Evolutionary conservation across 441 rosid genomes (phyloP), one percentile per base, ranked within the genome.

Genomic region (Dalechampia spathulata): DNA sequence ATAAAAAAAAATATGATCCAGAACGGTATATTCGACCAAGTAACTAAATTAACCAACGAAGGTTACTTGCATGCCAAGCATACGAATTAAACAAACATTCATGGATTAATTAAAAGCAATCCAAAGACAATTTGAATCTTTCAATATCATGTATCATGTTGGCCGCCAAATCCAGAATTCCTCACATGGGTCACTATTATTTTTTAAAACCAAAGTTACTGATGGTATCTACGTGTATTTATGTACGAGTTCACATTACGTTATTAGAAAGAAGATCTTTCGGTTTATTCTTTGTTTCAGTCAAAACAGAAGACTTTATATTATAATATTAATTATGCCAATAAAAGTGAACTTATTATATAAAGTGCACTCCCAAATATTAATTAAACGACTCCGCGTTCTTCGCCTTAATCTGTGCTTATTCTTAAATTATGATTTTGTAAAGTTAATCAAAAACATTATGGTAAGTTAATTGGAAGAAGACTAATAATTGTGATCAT

Each of bases 381-480:
- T 48, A 52, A n/a, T n/a, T n/a, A 76, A 58, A 63, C 56, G 60
- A 70, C 52, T 52, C 82, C 83, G 66, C 63, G 76, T 63, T 77
- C 58, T 62, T 62, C 78, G 79, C 77, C 88, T 76, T 58, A 80
- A 65, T 77, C 58, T 57, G 39, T 75, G 83, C 73, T 60, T 64
- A 71, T 66, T 63, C 48, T 25, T 58, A n/a, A n/a, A n/a, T n/a
- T n/a, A n/a, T n/a, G n/a, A n/a, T n/a, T n/a, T n/a, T n/a, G n/a
- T n/a, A n/a, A n/a, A n/a, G n/a, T n/a, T n/a, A n/a, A n/a, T n/a
- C n/a, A n/a, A n/a, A n/a, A n/a, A n/a, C n/a, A n/a, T n/a, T n/a
- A n/a, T n/a, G n/a, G n/a, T n/a, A n/a, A n/a, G n/a, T n/a, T n/a
- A n/a, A n/a, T n/a, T n/a, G n/a, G n/a, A n/a, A n/a, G n/a, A n/a